Evolutionary conservation across 768 basidiomycete species (phyloP), one percentile per base, ranked within the genome.

Genomic region (Tricholoma furcatifolium): DNA sequence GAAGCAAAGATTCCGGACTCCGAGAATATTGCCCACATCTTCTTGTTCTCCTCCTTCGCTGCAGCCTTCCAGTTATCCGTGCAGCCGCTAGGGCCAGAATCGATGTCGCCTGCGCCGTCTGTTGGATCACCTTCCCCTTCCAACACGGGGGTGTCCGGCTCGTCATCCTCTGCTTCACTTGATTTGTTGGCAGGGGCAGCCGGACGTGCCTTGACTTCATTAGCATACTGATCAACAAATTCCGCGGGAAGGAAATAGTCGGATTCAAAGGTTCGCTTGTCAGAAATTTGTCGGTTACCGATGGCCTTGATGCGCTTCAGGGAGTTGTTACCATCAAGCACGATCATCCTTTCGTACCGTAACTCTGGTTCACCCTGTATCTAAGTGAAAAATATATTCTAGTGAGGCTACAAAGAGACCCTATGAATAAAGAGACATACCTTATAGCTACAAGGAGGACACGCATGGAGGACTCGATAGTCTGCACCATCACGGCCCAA

Each of bases 261-360:
- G 27, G 60, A 64, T 8, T 46, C 32, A 32, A 65, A 62, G 3
- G 51, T 36, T 1, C 59, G 53, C 1, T n/a, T 45, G 39, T 70
- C 65, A 7, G 47, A 61, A 21, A 44, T 49, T 14, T 60, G 39
- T 9, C 60, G 58, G 9, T 46, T n/a, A 1, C 60, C 60, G 3
- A 60, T 43, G 17, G 42, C 53, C 5, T 59, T 62, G 30, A 73
- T 60, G n/a, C n/a, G n/a, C n/a, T n/a, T n/a, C n/a, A n/a, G n/a
- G n/a, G n/a, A n/a, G n/a, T n/a, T n/a, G n/a, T 74, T 74, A 2
- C 68, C 66, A 51, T 75, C 69, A 42, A 70, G 58, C n/a, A 60
- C 61, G 11, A 59, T 27, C 27, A 76, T 53, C 5, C 63, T 14
- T 0, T 52, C 15, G 27, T 61, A 67, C 6, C 30, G 10, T 1